Conservation (phyloP, 257 asterid genomes). For the Solanum lignicaule region DNA sequence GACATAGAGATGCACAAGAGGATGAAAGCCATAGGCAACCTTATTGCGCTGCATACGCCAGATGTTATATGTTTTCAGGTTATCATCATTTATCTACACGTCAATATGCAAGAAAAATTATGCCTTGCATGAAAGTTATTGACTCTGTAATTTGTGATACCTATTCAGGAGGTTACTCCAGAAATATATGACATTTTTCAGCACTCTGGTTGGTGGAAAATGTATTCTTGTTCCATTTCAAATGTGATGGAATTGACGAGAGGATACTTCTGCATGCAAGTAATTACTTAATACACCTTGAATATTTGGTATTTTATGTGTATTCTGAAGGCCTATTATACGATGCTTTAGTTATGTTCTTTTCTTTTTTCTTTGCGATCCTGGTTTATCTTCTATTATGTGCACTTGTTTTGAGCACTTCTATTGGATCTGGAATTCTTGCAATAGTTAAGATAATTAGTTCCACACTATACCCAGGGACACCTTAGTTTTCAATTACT, state of each 20-base stretch:
- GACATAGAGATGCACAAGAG: slow-evolving; percentile 66
- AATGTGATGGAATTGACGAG: slow-evolving; percentile 24
- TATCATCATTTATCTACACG: not conserved
- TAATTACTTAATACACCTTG: slow-evolving; percentile 5
- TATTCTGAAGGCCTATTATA: not conserved
- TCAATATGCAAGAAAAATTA: not conserved
- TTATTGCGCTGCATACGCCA: slow-evolving; percentile 65
- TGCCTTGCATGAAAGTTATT: not conserved
- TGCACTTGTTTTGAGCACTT: not conserved
- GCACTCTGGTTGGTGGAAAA: slow-evolving; percentile 78
- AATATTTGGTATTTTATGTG: not conserved
- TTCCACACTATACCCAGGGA: not conserved
- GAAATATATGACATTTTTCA: slow-evolving; percentile 48
- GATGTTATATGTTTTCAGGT: slow-evolving; percentile 95
- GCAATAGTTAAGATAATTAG: not conserved
- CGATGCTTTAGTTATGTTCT: not conserved
- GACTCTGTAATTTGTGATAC: not conserved
- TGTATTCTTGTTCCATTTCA: slow-evolving; percentile 64
- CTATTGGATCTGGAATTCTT: not conserved
- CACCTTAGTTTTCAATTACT: not conserved
- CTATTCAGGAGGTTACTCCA: slow-evolving; percentile 81
- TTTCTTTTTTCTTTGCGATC: not conserved
- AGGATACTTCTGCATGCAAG: slow-evolving; percentile 92
- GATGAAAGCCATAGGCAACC: slow-evolving; percentile 73
- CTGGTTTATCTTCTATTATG: not conserved